Base-by-base conservation (phyloP, 148 eudicot genomes). In the Chenopodium quinoa region DNA sequence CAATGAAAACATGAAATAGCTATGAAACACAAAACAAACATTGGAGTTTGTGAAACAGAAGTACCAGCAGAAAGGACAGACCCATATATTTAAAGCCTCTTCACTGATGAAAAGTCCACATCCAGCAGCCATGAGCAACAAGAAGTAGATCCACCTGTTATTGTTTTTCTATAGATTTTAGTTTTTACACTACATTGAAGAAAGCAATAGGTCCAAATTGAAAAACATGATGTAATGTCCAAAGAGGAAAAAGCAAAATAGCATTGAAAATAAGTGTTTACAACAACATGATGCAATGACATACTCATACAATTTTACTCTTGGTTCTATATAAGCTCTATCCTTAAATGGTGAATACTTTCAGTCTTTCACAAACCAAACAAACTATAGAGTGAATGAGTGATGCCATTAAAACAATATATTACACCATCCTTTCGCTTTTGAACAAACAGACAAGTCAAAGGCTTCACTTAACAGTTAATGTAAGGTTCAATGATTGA, bases 81-180 rank as follows among this genome's bases (percentile, higher is more conserved):
- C 98, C 98, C 98, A 95, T 86, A 95, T 95, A 90, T 95, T 95
- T 84, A 95, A 91, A 82, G 97, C 98, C 89, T 94, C 98, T 91
- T 94, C 98, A 84, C 98, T 94, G 80, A 94, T 91, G 87, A 89
- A 93, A 72, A 94, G 90, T 72, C 98, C 98, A 68, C 86, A 93
- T 46, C 96, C 98, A 76, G 98, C 95, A 81, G 98, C 98, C 97
- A 95, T 92, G 63, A 95, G 93, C 83, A 94, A 85, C 98, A 97
- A 94, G 90, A 95, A 95, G 89, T 95, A 91, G 76, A 94, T 34
- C 98, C 98, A 95, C 84, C 98, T 93, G 90, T 68, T 7, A 31
- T 66, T 56, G 52, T 47, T 20, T 65, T 47, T 78, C 48, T 63
- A 74, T 44, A 47, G 16, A 13, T 34, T 37, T 60, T 40, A 23